phyloP scores from a whole-genome alignment of 306 rosid species.

The Rosa multiflora region DNA sequence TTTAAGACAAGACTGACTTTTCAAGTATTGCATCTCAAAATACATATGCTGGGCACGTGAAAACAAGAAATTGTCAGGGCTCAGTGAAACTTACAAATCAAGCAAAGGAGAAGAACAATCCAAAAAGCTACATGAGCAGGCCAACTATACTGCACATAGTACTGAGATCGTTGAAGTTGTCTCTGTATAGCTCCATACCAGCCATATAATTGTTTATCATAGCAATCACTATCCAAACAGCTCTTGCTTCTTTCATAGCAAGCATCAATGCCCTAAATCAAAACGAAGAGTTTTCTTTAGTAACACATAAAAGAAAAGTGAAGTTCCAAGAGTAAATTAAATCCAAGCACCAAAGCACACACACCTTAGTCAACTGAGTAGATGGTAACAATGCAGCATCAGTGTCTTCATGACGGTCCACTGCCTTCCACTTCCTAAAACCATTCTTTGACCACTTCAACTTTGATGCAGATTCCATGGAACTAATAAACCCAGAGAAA shows the following conservation, averaged over 20 bases:
- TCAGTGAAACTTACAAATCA: conserved; percentile 60
- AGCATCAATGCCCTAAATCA: conserved; percentile 42
- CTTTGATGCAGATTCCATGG: conserved; percentile 64
- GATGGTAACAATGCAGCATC: conserved; percentile 44
- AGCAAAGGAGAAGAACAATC: conserved; percentile 63
- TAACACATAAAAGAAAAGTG: neutral
- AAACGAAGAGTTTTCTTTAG: conserved; percentile 15
- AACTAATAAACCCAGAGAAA: conserved; percentile 71
- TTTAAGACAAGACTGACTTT: neutral
- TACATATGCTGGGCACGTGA: neutral
- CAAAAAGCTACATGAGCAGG: conserved; percentile 57
- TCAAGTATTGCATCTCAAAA: neutral
- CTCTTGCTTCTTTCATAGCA: conserved; percentile 68
- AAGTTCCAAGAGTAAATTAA: neutral
- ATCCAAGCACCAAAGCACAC: conserved; percentile 20
- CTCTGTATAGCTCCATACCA: conserved; percentile 91
- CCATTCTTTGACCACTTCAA: conserved; percentile 78
- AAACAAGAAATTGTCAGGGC: neutral
- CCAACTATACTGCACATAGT: conserved; percentile 80
- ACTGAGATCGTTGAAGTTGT: conserved; percentile 87
- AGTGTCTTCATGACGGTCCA: conserved; percentile 46
- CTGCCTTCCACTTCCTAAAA: conserved; percentile 69
- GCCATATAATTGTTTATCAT: conserved; percentile 76
- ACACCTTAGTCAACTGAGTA: conserved; percentile 58
- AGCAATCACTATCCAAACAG: conserved; percentile 59